Percentiles rank a stretch among this genome's conserved stretches.
phyloP scores from a whole-genome alignment of 2,329 filamentous ascomycete species.

The Claviceps sp. region DNA sequence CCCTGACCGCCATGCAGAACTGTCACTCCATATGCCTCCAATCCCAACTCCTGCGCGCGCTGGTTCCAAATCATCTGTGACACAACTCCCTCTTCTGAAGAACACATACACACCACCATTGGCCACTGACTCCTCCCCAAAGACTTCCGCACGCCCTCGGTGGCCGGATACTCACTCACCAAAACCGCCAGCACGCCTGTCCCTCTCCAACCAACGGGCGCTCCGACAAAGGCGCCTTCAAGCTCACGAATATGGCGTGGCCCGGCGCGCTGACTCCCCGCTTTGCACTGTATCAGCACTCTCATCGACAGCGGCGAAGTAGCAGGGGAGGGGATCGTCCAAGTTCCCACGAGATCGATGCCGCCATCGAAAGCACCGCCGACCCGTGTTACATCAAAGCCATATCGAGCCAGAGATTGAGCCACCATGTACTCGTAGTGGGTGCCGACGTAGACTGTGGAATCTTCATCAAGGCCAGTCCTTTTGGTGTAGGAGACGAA shows the following conservation, averaged over 20 bases:
- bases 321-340: constrained; percentile 36
- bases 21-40: constrained; percentile 45
- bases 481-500: constrained; percentile 52
- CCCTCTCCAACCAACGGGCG: constrained; percentile 59
- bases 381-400: constrained; percentile 51
- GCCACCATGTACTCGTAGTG: constrained; percentile 63
- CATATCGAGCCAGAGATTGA: constrained; percentile 40
- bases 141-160: constrained; percentile 64
- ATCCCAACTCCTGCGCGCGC: constrained; percentile 44
- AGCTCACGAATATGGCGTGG: constrained; percentile 59
- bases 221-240: constrained; percentile 62
- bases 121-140: constrained; percentile 54
- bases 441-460: constrained; percentile 56
- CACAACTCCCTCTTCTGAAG: constrained; percentile 42
- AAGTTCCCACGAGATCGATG: constrained; percentile 61
- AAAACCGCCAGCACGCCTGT: constrained; percentile 55
- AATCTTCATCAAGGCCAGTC: constrained; percentile 37
- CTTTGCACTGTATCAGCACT: constrained; percentile 58
- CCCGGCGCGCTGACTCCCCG: constrained; percentile 32
- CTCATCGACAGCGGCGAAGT: constrained; percentile 22
- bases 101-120: constrained; percentile 57
- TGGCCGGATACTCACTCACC: constrained; percentile 55
- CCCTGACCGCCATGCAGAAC: constrained; percentile 25
- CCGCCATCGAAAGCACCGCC: constrained; percentile 56
- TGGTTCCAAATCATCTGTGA: constrained; percentile 63